phyloP scores from a whole-genome alignment of 2,329 filamentous ascomycete genomes.

The Sporothrix euskadiensis region DNA sequence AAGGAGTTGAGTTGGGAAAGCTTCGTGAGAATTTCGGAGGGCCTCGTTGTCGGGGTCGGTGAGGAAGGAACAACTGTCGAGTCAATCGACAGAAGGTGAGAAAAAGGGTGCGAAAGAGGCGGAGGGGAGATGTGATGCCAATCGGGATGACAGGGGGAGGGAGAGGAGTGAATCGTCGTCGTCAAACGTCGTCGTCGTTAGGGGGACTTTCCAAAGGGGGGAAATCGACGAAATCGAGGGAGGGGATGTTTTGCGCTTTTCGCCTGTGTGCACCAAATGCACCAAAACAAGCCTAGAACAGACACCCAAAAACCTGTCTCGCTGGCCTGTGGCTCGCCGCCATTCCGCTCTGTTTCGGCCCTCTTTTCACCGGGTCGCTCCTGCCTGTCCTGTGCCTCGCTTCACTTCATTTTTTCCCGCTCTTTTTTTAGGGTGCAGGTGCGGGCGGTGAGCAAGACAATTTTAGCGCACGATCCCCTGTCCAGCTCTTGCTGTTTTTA shows the following conservation, averaged over 20 bases:
- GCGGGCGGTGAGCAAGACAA: conserved; percentile 15
- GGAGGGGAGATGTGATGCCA: background rate
- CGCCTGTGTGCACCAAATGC: background rate
- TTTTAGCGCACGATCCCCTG: background rate
- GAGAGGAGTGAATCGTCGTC: background rate
- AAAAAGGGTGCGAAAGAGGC: conserved; percentile 1
- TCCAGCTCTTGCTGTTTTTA: background rate
- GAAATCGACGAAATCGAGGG: background rate
- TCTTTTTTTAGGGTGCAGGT: conserved; percentile 4
- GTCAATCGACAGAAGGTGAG: conserved; percentile 5
- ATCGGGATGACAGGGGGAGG: conserved; percentile 6
- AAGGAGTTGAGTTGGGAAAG: background rate
- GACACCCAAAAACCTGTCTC: background rate
- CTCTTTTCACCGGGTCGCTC: conserved; percentile 28
- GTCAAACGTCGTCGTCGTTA: background rate
- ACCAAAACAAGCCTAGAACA: background rate
- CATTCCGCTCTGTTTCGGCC: conserved; percentile 25
- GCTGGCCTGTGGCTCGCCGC: conserved; percentile 3
- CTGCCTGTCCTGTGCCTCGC: background rate
- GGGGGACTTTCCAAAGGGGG: background rate
- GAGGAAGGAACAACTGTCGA: conserved; percentile 17
- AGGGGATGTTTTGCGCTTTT: conserved; percentile 16
- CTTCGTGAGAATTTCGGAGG: conserved; percentile 3
- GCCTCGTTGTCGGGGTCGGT: conserved; percentile 2
- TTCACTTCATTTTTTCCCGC: background rate